Percentiles rank a stretch among this genome's conserved stretches.
These are phyloP conservation scores for Blastobotrys attinorum DNA, from an alignment of 805 yeast genomes.

Conservation along the genomic window DNA sequence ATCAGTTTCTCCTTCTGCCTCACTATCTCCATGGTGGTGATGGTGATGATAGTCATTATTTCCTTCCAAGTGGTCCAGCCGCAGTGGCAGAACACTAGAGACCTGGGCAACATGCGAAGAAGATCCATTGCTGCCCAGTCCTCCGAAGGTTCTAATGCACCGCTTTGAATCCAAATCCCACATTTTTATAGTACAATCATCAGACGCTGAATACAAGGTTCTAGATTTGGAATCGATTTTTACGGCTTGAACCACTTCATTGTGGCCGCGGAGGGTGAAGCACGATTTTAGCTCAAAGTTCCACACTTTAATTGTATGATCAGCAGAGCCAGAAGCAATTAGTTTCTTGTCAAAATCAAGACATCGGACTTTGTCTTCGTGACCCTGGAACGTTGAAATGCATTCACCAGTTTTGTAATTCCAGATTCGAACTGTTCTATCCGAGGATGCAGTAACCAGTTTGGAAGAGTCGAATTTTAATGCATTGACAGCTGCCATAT, in stretches of 20 bases:
- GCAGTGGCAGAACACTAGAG: slow-evolving; percentile 82
- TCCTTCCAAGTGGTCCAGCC: slow-evolving; percentile 55
- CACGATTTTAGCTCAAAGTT: slow-evolving; percentile 91
- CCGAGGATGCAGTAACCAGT: slow-evolving; percentile 86
- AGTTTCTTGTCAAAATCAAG: slow-evolving; percentile 76
- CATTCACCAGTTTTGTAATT: slow-evolving; percentile 92
- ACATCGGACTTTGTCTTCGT: slow-evolving; percentile 73
- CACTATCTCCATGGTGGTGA: slow-evolving; percentile 3
- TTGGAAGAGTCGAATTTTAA: slow-evolving; percentile 82
- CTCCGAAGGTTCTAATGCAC: slow-evolving; percentile 67
- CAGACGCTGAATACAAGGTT: slow-evolving; percentile 79
- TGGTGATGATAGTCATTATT: slow-evolving; percentile 9
- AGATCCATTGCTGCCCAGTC: slow-evolving; percentile 43
- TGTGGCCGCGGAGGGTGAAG: slow-evolving; percentile 86
- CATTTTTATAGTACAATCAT: slow-evolving; percentile 87
- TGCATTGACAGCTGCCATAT: slow-evolving; percentile 77
- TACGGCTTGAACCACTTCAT: slow-evolving; percentile 87
- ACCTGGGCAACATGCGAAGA: slow-evolving; percentile 89
- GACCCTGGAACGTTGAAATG: slow-evolving; percentile 89
- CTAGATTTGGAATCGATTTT: slow-evolving; percentile 73
- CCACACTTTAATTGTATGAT: slow-evolving; percentile 90
- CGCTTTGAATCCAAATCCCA: slow-evolving; percentile 84
- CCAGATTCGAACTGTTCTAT: slow-evolving; percentile 91
- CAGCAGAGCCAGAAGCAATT: slow-evolving; percentile 91
- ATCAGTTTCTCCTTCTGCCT: slow-evolving; percentile 7